Conservation (phyloP, 257 asterid species). For the Plantago ovata region DNA sequence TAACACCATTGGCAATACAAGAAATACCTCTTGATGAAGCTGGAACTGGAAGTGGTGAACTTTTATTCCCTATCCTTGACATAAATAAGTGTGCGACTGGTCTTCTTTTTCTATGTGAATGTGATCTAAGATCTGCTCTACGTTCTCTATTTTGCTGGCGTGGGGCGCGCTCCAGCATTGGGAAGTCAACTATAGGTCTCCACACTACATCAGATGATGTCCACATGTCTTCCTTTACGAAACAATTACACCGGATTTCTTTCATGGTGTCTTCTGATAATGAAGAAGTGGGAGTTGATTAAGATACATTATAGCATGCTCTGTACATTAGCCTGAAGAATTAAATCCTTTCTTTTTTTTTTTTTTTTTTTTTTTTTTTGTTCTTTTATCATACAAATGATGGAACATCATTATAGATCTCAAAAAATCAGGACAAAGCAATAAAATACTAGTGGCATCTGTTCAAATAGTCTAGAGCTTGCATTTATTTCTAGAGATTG, state of each 20-base stretch:
- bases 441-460: background rate
- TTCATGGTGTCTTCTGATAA: slow-evolving; percentile 35
- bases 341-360: too few relatives aligned
- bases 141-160: slow-evolving; percentile 39
- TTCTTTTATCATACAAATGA: slow-evolving; percentile 10
- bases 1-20: slow-evolving; percentile 25
- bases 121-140: slow-evolving; percentile 32
- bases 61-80: slow-evolving; percentile 38
- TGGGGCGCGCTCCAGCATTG: slow-evolving; percentile 38
- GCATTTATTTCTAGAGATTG: background rate
- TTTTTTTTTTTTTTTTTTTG: background rate
- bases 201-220: slow-evolving; percentile 57
- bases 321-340: too few relatives aligned
- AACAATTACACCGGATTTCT: slow-evolving; percentile 35
- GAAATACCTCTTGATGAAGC: slow-evolving; percentile 50
- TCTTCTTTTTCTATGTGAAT: slow-evolving; percentile 41
- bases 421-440: background rate
- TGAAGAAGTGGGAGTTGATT: slow-evolving; percentile 13
- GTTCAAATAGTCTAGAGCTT: background rate
- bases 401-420: background rate
- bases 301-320: slow-evolving; percentile 19
- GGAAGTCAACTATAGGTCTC: slow-evolving; percentile 43
- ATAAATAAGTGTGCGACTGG: slow-evolving; percentile 28
- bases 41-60: slow-evolving; percentile 26
- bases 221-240: slow-evolving; percentile 61